Evolutionary conservation across 2,329 filamentous ascomycete species (phyloP).

Genomic region (Dothideomycetes sp.): DNA sequence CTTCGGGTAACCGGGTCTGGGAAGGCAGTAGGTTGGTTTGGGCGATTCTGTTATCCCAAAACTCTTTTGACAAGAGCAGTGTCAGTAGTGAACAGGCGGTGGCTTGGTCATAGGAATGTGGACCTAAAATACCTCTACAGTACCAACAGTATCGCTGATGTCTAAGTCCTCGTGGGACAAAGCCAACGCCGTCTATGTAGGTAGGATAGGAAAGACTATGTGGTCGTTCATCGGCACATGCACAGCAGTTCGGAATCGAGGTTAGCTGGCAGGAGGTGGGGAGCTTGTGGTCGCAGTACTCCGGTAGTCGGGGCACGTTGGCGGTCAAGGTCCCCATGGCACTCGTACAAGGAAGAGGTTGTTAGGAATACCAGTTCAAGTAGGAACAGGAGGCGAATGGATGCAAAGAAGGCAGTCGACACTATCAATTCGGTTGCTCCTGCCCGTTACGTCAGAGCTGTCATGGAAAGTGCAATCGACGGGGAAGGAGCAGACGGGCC

Average conservation of each 20-base stretch:
- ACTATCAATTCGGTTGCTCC: slow-evolving; percentile 3
- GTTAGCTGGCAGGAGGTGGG: slow-evolving; percentile 24
- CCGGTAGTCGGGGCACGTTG: slow-evolving; percentile 17
- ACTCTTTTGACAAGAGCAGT: slow-evolving; percentile 27
- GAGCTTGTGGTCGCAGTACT: slow-evolving; percentile 24
- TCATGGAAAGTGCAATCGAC: neutral
- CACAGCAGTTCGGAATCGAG: slow-evolving; percentile 24
- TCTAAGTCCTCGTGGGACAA: slow-evolving; percentile 37
- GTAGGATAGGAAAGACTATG: slow-evolving; percentile 37
- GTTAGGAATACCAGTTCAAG: neutral
- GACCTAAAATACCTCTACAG: slow-evolving; percentile 32
- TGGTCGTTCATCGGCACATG: slow-evolving; percentile 25
- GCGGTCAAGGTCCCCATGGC: slow-evolving; percentile 24
- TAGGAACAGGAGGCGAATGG: neutral
- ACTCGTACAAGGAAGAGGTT: neutral
- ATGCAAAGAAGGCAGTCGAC: neutral
- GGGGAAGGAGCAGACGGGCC: neutral
- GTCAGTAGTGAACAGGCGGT: neutral
- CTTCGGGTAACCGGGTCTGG: slow-evolving; percentile 38
- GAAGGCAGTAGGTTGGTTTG: slow-evolving; percentile 34
- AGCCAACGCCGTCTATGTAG: slow-evolving; percentile 44
- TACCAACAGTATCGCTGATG: slow-evolving; percentile 46
- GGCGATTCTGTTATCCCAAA: slow-evolving; percentile 39
- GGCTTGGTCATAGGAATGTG: neutral
- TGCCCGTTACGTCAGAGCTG: neutral